A percentile compares a stretch with the other conserved stretches of the same genome.
Conservation (phyloP, 352 stramenopile genomes). For the Phytopythium ostracodes region DNA sequence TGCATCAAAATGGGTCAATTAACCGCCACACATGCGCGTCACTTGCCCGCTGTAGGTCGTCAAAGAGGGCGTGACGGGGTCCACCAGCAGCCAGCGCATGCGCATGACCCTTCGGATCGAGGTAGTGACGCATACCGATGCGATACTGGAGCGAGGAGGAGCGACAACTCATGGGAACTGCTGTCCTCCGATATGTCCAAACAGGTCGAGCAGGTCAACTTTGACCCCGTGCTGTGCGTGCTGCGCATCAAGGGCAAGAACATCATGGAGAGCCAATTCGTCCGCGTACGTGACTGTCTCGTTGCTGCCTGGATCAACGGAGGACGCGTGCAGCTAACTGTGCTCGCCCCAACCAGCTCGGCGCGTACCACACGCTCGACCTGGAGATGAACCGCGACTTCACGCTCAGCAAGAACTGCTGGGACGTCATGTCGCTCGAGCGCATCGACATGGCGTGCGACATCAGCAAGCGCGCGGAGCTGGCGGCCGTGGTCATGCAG, state of each 20-base stretch:
- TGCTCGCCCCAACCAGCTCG: conserved; percentile 53
- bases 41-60: conserved; percentile 58
- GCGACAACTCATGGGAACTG: neutral
- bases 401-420: conserved; percentile 94
- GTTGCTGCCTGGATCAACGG: neutral
- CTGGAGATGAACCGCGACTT: conserved; percentile 97
- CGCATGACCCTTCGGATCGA: conserved; percentile 95
- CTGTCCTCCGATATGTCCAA: neutral
- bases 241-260: conserved; percentile 96
- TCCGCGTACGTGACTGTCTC: conserved; percentile 69
- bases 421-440: conserved; percentile 97
- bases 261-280: conserved; percentile 91
- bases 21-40: neutral
- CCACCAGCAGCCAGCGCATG: conserved; percentile 93
- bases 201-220: conserved; percentile 95
- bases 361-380: conserved; percentile 97
- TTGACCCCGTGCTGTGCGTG: conserved; percentile 91
- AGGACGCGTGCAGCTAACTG: neutral
- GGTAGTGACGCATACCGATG: conserved; percentile 18
- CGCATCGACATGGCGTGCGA: conserved; percentile 94
- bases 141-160: neutral
- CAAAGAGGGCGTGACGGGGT: conserved; percentile 94
- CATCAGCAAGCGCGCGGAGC: conserved; percentile 92
- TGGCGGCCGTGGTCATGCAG: conserved; percentile 97
- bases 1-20: neutral